Base-by-base conservation (phyloP, 2,329 filamentous ascomycete genomes). In the Chaetomiaceae sp. region DNA sequence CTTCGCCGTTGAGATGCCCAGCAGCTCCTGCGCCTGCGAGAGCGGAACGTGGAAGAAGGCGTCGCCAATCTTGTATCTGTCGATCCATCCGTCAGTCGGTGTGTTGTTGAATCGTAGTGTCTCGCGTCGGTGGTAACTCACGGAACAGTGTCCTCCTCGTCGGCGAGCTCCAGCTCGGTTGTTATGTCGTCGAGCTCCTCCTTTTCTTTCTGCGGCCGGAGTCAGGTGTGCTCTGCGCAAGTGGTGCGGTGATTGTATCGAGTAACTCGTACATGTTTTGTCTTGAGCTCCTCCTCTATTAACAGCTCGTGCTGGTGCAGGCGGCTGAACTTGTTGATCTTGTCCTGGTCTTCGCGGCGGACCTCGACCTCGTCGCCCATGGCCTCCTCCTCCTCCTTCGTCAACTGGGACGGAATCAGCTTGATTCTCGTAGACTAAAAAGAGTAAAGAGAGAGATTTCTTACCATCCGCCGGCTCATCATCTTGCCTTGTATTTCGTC, bases 321-420 rank as follows among this genome's bases (percentile, higher is more conserved):
- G 40, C 91, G 85, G 71, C 91, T 96, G 78, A 99, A 99, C 61
- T 85, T 87, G 75, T 99, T 99, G 82, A 99, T 99, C 75, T 94
- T 95, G 75, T 97, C 91, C 72, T 99, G 94, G 69, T 99, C 94
- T 70, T 97, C 91, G 66, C 91, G 88, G 56, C 94, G 88, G 55
- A 99, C 94, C 72, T 96, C 89, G 64, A 91, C 87, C 68, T 99
- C 94, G 61, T 94, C 88, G 57, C 83, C 81, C 48, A 79, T 79
- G 19, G 84, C 78, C 55, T 84, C 86, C 72, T 99, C 94, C 65
- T 97, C 92, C 69, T 96, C 92, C 68, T 90, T 95, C 42, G 89
- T 90, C 62, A 99, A 87, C 94, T 97, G 66, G 22, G n/a, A 22
- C 33, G 37, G 17, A 29, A 20, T 51, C 33, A 52, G 44, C 22